Evolutionary conservation across 2,329 filamentous ascomycete genomes (phyloP), one percentile per base, ranked within the genome.

Genomic region (Trichoderma sp.): DNA sequence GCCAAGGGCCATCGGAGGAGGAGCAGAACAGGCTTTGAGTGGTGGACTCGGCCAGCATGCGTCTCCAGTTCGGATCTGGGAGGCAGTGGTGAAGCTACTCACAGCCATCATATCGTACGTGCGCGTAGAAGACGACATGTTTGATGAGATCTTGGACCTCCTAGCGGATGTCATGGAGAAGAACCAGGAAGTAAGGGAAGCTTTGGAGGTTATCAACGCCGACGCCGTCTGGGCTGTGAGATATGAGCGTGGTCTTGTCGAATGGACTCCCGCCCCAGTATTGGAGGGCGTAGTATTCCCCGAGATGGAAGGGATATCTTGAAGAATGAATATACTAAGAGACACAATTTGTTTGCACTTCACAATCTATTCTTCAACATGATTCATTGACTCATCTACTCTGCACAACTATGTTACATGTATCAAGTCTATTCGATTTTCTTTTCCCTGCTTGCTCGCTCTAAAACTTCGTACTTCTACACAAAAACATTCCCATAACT

Each of bases 211-310:
- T 3, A 82, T 91, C 68, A 94, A 95, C 79, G 83, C 86, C 1
- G 93, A 96, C 83, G 91, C 92, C 1, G 91, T 96, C 4, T 97
- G 93, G 93, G 81, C 95, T 74, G 83, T 84, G 53, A 80, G 88
- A 77, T 86, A 87, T 71, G 82, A 87, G 76, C 79, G 80, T 69
- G 85, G 86, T 11, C 74, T 81, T 72, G 76, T 84, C 43, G 76
- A 82, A 68, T 76, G 75, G 73, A 75, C 79, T 71, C 78, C 80
- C 53, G 79, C 77, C 12, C 86, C 86, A 9, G 75, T 79, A 26
- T 76, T 87, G 75, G 82, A 86, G 6, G 85, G 84, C 0, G 77
- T 82, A 56, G 76, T 74, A 5, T 87, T 87, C 76, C 70, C 76
- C 26, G 73, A 75, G 21, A 77, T 83, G 77, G 71, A 72, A 57